phyloP scores from a whole-genome alignment of 129 eudicot genomes.

The Flaveria linearis region DNA sequence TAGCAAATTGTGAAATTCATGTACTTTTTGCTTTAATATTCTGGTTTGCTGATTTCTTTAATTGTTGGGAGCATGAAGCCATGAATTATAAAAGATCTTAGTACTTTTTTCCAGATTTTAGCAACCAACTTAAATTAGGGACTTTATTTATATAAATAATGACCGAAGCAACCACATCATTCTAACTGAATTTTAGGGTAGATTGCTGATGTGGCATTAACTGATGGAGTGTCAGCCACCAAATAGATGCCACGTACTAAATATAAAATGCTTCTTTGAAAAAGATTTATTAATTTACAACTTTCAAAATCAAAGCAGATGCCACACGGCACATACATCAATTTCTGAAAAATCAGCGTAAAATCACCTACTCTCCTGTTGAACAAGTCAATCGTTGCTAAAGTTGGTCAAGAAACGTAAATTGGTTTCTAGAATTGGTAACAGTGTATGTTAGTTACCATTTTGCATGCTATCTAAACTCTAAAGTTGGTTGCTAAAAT shows the following conservation, averaged over 20 bases:
- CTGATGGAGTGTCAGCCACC: background rate
- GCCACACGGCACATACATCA: background rate
- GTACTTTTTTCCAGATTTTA: background rate
- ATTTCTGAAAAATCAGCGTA: background rate
- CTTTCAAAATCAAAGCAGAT: background rate
- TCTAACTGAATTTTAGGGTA: background rate
- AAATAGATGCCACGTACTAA: conserved; percentile 3
- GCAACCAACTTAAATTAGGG: background rate
- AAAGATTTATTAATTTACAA: background rate
- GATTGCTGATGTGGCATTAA: conserved; percentile 8
- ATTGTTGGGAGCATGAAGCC: background rate
- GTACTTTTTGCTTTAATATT: background rate
- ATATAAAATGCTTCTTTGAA: background rate
- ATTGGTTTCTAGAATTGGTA: background rate
- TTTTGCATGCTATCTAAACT: background rate
- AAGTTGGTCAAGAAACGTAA: background rate
- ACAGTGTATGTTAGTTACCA: background rate
- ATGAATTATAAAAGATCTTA: background rate
- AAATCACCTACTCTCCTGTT: background rate
- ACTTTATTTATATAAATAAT: background rate
- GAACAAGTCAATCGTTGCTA: background rate
- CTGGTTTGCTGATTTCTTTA: background rate
- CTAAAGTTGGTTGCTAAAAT: background rate
- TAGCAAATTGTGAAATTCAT: conserved; percentile 7
- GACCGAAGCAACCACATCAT: background rate